Evolutionary conservation across 306 rosid species (phyloP), one percentile per base, ranked within the genome.

Genomic region (Phaseolus lunatus): DNA sequence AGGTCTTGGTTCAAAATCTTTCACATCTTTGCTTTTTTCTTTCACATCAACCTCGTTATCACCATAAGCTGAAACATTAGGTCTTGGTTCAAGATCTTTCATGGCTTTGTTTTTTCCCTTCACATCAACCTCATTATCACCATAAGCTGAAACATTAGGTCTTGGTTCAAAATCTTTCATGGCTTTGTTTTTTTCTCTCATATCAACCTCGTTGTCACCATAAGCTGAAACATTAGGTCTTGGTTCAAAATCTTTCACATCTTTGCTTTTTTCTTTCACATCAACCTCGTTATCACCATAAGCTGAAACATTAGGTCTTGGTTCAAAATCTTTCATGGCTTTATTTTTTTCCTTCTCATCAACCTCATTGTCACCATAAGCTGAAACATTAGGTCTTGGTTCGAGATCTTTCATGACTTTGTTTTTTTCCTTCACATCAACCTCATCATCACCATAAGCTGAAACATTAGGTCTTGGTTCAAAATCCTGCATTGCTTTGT

Each of bases 231-330:
- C 0, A 1, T 43, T 64, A 0, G 85, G 82, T 9, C 70, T 76
- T 10, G 81, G 85, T 33, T 76, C 68, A 57, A 81, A 78, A 5
- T 78, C 76, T 18, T 56, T 44, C n/a, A 8, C n/a, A n/a, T n/a
- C n/a, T n/a, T n/a, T n/a, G n/a, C n/a, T n/a, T 24, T 24, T 24
- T 31, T 68, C 15, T 2, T 45, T 19, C 1, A 1, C 39, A 15
- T 2, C 1, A 35, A 29, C 7, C 0, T 29, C 49, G 23, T 67
- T 14, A 0, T 48, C 22, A 0, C 12, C 41, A 6, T 73, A 80
- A 33, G 73, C 47, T 10, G 78, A 35, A 59, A n/a, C 0, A 1
- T 43, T 64, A 0, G 85, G 82, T 9, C 70, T 76, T 10, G 81
- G 85, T 33, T 76, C 68, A 57, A 81, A 78, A 5, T 78, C 76